A percentile compares a stretch with the other conserved stretches of the same genome.
Conservation (phyloP, 441 rosid genomes). For the Brassica hybrid region DNA sequence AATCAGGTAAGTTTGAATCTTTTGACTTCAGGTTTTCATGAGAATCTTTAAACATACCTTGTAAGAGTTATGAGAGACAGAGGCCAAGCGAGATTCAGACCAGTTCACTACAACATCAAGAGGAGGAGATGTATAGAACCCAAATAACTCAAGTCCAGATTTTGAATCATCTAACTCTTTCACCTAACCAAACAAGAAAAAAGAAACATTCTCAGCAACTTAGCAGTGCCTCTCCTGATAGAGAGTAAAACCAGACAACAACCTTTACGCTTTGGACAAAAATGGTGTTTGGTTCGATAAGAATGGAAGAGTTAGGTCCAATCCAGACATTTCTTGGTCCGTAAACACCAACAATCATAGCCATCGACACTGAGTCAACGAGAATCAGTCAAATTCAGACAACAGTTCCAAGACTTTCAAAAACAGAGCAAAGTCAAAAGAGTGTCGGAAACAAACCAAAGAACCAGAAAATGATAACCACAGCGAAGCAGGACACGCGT, state of each 20-base stretch:
- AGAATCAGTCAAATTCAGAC: slow-evolving; percentile 11
- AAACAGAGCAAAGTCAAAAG: background rate
- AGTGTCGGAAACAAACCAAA: slow-evolving; percentile 56
- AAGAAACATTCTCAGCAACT: slow-evolving; percentile 10
- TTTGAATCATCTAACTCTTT: slow-evolving; percentile 53
- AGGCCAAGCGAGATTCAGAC: slow-evolving; percentile 47
- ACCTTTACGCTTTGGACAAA: slow-evolving; percentile 88
- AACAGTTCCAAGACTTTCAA: background rate
- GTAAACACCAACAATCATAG: slow-evolving; percentile 62
- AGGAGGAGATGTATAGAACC: slow-evolving; percentile 63
- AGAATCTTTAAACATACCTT: slow-evolving; percentile 55
- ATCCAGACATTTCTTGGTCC: slow-evolving; percentile 54
- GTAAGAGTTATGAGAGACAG: slow-evolving; percentile 58
- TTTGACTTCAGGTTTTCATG: background rate
- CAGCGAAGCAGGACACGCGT: slow-evolving; percentile 24
- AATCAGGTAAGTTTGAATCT: background rate
- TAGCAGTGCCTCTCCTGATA: background rate
- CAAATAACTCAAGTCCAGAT: slow-evolving; percentile 58
- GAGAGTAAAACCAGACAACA: background rate
- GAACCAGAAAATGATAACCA: slow-evolving; percentile 67
- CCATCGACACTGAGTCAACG: slow-evolving; percentile 53
- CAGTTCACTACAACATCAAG: slow-evolving; percentile 65
- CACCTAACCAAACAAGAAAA: slow-evolving; percentile 49
- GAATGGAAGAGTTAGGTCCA: slow-evolving; percentile 70
- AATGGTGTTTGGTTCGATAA: slow-evolving; percentile 63